A percentile compares a stretch with the other conserved stretches of the same genome.
Evolutionary conservation across 2,329 filamentous ascomycete species (phyloP).

Genomic region (Diaporthe citri): DNA sequence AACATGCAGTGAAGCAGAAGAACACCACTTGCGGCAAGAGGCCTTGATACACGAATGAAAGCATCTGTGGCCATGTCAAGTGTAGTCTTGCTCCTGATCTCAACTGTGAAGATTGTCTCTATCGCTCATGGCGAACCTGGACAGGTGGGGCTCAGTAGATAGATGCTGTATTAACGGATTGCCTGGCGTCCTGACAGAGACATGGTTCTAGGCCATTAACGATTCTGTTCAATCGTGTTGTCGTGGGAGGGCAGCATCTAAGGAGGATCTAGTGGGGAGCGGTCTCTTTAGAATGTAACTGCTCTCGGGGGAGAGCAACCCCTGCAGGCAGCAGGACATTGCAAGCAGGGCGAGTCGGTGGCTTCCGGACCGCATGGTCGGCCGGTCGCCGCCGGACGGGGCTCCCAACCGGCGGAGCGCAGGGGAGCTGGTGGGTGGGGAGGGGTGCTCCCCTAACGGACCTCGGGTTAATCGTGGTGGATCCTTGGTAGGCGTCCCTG

Average conservation of each 20-base stretch:
- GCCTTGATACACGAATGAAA: neutral
- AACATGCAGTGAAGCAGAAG: neutral
- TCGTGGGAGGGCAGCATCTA: neutral
- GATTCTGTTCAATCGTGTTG: neutral
- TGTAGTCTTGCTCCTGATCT: neutral
- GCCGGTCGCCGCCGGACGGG: slow-evolving; percentile 33
- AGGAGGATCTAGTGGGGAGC: neutral
- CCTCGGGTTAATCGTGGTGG: slow-evolving; percentile 28
- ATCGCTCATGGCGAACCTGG: neutral
- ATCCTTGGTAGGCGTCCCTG: neutral
- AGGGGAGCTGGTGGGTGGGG: neutral
- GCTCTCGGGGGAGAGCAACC: too few species aligned
- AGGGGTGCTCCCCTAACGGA: slow-evolving; percentile 14
- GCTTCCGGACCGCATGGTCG: slow-evolving; percentile 22
- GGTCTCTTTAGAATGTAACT: neutral
- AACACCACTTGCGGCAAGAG: neutral
- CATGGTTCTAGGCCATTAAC: neutral
- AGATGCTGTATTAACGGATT: neutral
- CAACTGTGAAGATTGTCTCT: too few species aligned
- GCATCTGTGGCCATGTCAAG: neutral
- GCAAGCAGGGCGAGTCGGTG: slow-evolving; percentile 16
- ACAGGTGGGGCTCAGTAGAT: neutral
- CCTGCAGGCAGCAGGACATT: neutral
- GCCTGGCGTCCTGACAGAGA: neutral
- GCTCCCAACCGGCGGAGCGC: neutral